A percentile compares a stretch with the other conserved stretches of the same genome.
These are phyloP conservation scores for Chlamydomonas applanata DNA, from an alignment of 139 green algal species.

Conservation along the genomic window DNA sequence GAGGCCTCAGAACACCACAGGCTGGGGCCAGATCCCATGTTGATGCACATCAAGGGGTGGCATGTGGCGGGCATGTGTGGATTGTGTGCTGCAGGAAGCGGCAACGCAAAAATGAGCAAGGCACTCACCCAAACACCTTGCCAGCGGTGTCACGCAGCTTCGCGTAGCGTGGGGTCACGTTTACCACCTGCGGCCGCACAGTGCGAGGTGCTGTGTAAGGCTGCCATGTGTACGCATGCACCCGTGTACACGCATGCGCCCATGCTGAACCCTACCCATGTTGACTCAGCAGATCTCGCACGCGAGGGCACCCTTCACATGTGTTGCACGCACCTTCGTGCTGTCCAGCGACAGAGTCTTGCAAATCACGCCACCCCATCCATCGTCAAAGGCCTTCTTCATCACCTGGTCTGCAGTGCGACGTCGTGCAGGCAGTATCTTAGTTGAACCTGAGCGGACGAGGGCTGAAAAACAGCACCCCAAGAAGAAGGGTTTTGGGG, in stretches of 20 bases:
- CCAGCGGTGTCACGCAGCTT: slow-evolving; percentile 64
- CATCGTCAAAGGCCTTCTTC: slow-evolving; percentile 92
- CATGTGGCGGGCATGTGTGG: too few species aligned
- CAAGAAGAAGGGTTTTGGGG: not conserved
- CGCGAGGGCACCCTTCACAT: too few species aligned
- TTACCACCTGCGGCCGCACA: slow-evolving; percentile 72
- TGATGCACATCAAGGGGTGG: too few species aligned
- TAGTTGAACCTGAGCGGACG: not conserved
- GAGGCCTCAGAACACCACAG: too few species aligned
- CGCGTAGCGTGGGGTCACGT: slow-evolving; percentile 96
- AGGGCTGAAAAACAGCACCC: too few species aligned
- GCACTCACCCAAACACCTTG: slow-evolving; percentile 83
- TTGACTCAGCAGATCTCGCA: too few species aligned
- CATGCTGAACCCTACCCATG: too few species aligned
- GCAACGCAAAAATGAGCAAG: not conserved
- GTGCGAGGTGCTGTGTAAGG: not conserved
- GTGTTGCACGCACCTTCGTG: slow-evolving; percentile 64
- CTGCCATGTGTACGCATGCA: too few species aligned
- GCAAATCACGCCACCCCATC: slow-evolving; percentile 96
- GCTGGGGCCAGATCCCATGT: too few species aligned
- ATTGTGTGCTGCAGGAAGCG: too few species aligned
- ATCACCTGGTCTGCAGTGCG: slow-evolving; percentile 8
- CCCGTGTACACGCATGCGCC: too few species aligned
- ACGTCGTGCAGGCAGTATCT: not conserved
- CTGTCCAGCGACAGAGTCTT: slow-evolving; percentile 89